Evolutionary conservation across 2,329 filamentous ascomycete species (phyloP).

Genomic region (Colletotrichum spinosum): DNA sequence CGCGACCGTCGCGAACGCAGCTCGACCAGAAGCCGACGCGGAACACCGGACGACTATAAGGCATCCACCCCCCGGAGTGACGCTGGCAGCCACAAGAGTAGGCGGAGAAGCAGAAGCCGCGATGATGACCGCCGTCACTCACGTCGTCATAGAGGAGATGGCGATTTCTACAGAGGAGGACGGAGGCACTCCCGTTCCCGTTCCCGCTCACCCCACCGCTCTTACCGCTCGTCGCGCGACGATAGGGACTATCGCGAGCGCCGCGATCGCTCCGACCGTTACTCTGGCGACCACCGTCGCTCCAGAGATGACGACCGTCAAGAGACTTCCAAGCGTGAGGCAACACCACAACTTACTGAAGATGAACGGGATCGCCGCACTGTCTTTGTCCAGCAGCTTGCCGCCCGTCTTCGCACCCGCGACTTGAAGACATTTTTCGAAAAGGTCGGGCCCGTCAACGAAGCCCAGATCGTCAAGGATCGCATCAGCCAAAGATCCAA

Average conservation of each 20-base stretch:
- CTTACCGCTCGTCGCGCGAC: slow-evolving; percentile 64
- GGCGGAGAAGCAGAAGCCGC: slow-evolving; percentile 82
- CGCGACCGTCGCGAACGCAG: slow-evolving; percentile 69
- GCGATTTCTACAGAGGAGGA: slow-evolving; percentile 73
- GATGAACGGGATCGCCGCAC: slow-evolving; percentile 97
- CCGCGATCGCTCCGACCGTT: slow-evolving; percentile 56
- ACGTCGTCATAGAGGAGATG: slow-evolving; percentile 75
- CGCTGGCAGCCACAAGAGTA: slow-evolving; percentile 83
- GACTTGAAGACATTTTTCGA: slow-evolving; percentile 97
- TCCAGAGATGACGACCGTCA: slow-evolving; percentile 62
- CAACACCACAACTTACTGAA: slow-evolving; percentile 83
- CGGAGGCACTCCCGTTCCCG: slow-evolving; percentile 70
- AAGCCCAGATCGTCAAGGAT: slow-evolving; percentile 98
- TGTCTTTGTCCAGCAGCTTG: slow-evolving; percentile 98
- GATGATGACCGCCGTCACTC: slow-evolving; percentile 80
- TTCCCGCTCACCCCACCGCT: slow-evolving; percentile 76
- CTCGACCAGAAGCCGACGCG: slow-evolving; percentile 56
- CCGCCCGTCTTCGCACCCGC: slow-evolving; percentile 89
- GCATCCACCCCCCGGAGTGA: slow-evolving; percentile 79
- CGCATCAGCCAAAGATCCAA: slow-evolving; percentile 96
- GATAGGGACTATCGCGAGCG: slow-evolving; percentile 69
- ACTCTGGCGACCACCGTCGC: slow-evolving; percentile 59
- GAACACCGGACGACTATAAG: slow-evolving; percentile 67
- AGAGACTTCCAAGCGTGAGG: slow-evolving; percentile 56
- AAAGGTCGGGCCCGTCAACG: slow-evolving; percentile 92